These are phyloP conservation scores for Cladosporium phlei DNA, from an alignment of 2,329 filamentous ascomycete species.

Conservation along the genomic window DNA sequence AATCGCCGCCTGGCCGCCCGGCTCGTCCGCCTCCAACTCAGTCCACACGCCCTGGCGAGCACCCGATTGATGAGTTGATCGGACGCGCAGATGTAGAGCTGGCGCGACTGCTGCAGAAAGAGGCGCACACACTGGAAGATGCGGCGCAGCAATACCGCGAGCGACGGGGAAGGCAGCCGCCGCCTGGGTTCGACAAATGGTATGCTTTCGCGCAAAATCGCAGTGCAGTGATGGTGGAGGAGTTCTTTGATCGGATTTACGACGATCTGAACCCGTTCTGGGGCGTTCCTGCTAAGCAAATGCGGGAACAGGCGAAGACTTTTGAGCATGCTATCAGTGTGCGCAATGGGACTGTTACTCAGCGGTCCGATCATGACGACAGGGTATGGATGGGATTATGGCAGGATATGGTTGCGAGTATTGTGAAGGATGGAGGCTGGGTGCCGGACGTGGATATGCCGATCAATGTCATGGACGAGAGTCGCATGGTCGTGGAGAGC, in stretches of 20 bases:
- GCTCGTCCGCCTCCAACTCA: constrained; percentile 9
- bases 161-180: constrained; percentile 45
- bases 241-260: constrained; percentile 50
- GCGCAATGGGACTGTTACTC: constrained; percentile 36
- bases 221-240: constrained; percentile 44
- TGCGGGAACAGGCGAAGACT: constrained; percentile 39
- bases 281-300: constrained; percentile 39
- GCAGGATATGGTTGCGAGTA: constrained; percentile 36
- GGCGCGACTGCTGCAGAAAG: constrained; percentile 30
- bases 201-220: constrained; percentile 40
- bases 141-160: constrained; percentile 41
- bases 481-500: constrained; percentile 44
- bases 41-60: constrained; percentile 20
- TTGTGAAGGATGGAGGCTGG: constrained; percentile 27
- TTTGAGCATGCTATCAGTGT: constrained; percentile 38
- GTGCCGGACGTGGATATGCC: constrained; percentile 46
- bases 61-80: constrained; percentile 39
- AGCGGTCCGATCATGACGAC: constrained; percentile 27
- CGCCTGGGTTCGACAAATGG: constrained; percentile 48
- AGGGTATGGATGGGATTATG: constrained; percentile 40
- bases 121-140: constrained; percentile 34
- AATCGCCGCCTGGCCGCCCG: background rate
- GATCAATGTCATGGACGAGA: constrained; percentile 48
- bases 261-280: constrained; percentile 48
- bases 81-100: constrained; percentile 31